Percentiles rank a stretch among this genome's conserved stretches.
Evolutionary conservation across 129 eudicot species (phyloP).

Genomic region (Cynara cardunculus): DNA sequence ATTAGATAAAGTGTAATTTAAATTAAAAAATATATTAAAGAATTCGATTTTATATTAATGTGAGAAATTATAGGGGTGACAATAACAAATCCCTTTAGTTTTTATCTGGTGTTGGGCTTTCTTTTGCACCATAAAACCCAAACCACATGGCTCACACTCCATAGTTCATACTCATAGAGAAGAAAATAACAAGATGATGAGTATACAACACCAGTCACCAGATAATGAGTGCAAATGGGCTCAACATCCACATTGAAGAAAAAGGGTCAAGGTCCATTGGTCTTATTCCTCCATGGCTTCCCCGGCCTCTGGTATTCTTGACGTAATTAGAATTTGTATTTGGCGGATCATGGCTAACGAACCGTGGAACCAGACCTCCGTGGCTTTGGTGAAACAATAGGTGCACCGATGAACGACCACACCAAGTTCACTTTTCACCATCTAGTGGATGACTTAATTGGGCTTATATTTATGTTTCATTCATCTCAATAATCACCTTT

Average conservation of each 20-base stretch:
- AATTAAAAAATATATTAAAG: too few species aligned
- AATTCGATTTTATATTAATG: too few species aligned
- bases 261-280: neutral
- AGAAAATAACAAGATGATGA: neutral
- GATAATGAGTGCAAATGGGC: conserved; percentile 17
- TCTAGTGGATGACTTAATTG: neutral
- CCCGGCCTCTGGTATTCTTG: neutral
- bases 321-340: neutral
- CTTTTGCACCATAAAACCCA: neutral
- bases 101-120: neutral
- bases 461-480: too few species aligned
- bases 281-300: neutral
- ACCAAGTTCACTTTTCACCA: neutral
- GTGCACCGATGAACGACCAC: neutral
- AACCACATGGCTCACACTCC: neutral
- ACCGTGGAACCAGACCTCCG: neutral
- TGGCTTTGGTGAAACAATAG: neutral
- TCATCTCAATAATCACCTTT: too few species aligned
- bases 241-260: conserved; percentile 26
- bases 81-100: too few species aligned
- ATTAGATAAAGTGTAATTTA: too few species aligned
- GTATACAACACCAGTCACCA: too few species aligned
- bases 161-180: neutral
- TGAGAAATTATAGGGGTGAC: too few species aligned
- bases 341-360: neutral